Conservation (phyloP, 441 rosid species). For the Capsella rubella region DNA sequence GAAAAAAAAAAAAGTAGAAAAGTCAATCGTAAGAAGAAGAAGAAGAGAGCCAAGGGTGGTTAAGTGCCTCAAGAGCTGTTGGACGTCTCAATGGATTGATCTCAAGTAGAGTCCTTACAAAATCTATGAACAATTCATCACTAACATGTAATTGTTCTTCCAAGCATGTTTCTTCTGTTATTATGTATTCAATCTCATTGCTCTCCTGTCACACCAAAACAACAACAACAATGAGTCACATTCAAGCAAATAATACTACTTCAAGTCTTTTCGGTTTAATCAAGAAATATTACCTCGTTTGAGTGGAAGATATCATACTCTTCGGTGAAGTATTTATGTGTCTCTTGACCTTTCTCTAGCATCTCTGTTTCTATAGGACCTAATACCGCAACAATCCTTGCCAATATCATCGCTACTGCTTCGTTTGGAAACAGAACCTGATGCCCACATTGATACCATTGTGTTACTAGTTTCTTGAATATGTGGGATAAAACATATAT, state of each 20-base stretch:
- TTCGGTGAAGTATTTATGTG: conserved; percentile 80
- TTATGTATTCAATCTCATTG: conserved; percentile 72
- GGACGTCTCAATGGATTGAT: conserved; percentile 80
- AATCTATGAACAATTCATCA: conserved; percentile 65
- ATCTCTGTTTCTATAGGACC: conserved; percentile 82
- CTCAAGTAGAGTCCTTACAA: conserved; percentile 71
- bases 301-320: conserved; percentile 75
- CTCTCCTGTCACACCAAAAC: conserved; percentile 60
- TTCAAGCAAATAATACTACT: not conserved
- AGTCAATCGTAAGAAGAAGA: conserved; percentile 50
- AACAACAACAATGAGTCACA: conserved; percentile 7
- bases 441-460: not conserved
- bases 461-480: not conserved
- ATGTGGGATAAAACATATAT: conserved; percentile 4
- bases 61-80: conserved; percentile 75
- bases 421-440: conserved; percentile 94
- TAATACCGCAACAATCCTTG: conserved; percentile 69
- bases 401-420: conserved; percentile 76
- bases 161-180: conserved; percentile 71
- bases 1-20: not conserved
- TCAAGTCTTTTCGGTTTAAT: not conserved
- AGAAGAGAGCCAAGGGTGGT: conserved; percentile 82
- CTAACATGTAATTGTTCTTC: conserved; percentile 66
- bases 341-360: conserved; percentile 81
- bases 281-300: conserved; percentile 61